Base-by-base conservation (phyloP, 192 early-diverging fungal genomes). In the Coemansia aciculifera region DNA sequence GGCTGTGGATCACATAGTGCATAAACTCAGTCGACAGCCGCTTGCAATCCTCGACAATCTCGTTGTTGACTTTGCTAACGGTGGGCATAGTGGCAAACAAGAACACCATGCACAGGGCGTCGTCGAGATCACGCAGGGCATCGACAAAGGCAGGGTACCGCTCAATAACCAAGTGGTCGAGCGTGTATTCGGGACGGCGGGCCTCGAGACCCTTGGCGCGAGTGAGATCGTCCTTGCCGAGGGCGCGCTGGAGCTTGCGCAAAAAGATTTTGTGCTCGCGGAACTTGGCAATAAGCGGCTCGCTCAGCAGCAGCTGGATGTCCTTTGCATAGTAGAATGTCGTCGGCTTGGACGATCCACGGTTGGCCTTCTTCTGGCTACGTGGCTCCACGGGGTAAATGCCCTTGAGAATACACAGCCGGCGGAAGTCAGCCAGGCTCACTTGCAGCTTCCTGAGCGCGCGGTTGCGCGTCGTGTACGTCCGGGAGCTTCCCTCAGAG, bases 331-430 rank as follows among this genome's bases (percentile, higher is more conserved):
- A 97, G 84, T 99, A 99, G 74, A 89, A 91, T 42, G 89, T 91
- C 5, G 96, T 98, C 6, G 93, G 92, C 44, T 90, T 89, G 5
- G 93, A 92, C 24, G 91, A 93, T 21, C 95, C 95, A 72, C 92
- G 92, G 84, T 90, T 90, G 74, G 93, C 92, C 81, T 94, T 96
- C 86, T 95, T 95, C 73, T 92, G 93, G 85, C 92, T 95, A 63
- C 85, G 88, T 43, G 97, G 97, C 81, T 97, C 95, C 31, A 93
- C 90, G 6, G 97, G 97, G 84, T 99, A 99, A 67, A 99, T 92
- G 32, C 97, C 97, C 84, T 99, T 99, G 69, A 99, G 84, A 83
- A 99, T 99, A 81, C 96, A 98, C 43, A 99, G 85, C 27, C 96
- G 94, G 75, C 97, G 89, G 87, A 99, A 99, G 74, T 95, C 92